phyloP scores from a whole-genome alignment of 108 stramenopile species.

The Licmophora abbreviata region DNA sequence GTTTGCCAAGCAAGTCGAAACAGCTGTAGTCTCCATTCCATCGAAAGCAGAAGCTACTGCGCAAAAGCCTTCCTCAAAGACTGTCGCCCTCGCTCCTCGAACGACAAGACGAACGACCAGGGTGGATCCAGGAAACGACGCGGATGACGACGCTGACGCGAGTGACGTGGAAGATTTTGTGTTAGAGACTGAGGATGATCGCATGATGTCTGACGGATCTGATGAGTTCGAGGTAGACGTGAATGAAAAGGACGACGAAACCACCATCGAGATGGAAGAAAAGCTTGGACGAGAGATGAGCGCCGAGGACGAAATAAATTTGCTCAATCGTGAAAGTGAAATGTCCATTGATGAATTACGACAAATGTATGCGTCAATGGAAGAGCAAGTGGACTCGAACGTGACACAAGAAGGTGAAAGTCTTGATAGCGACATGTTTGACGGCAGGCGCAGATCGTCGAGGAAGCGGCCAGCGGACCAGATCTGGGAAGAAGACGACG shows the following conservation, averaged over 20 bases:
- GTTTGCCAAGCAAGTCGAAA: background rate
- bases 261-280: conserved; percentile 60
- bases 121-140: conserved; percentile 24
- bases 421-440: conserved; percentile 13
- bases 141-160: conserved; percentile 51
- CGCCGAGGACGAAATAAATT: conserved; percentile 44
- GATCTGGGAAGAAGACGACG: conserved; percentile 24
- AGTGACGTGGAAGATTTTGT: conserved; percentile 51
- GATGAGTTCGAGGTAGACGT: conserved; percentile 35
- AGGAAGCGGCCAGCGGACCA: background rate
- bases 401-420: conserved; percentile 4
- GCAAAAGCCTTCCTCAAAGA: background rate
- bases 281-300: conserved; percentile 50
- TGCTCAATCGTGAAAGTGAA: conserved; percentile 46
- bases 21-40: background rate
- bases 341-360: conserved; percentile 70
- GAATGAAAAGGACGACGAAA: conserved; percentile 56
- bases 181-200: conserved; percentile 5
- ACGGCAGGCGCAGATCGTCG: background rate
- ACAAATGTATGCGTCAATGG: conserved; percentile 26
- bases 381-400: background rate
- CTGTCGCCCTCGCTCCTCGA: background rate
- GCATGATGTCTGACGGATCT: conserved; percentile 7
- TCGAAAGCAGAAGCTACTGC: background rate
- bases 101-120: background rate